phyloP scores from a whole-genome alignment of 1,139 yeast species.

The Suhomyces taliae region DNA sequence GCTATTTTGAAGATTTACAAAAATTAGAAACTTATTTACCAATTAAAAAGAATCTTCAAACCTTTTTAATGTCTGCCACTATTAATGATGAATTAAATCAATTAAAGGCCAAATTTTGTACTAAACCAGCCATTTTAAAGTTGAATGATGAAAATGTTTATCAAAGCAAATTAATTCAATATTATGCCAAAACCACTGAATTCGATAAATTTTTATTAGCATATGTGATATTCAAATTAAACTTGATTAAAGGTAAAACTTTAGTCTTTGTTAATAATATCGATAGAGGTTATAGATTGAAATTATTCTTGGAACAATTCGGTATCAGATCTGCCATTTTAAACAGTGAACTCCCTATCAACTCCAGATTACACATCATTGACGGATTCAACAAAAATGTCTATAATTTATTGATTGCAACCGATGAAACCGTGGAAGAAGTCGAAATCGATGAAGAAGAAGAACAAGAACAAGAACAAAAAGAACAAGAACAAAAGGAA shows the following conservation, averaged over 20 bases:
- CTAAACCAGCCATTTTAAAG: constrained; percentile 80
- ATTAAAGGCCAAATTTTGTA: constrained; percentile 75
- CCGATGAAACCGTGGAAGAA: constrained; percentile 74
- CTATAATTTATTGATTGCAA: constrained; percentile 85
- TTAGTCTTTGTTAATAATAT: constrained; percentile 88
- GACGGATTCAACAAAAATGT: constrained; percentile 93
- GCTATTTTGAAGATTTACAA: constrained; percentile 81
- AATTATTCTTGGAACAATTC: constrained; percentile 89
- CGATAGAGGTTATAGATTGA: constrained; percentile 92
- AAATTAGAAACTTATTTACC: constrained; percentile 66
- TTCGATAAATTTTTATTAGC: constrained; percentile 88
- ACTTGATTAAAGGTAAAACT: constrained; percentile 87
- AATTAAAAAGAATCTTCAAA: constrained; percentile 73
- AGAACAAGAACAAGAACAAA: constrained; percentile 33
- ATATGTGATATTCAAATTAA: constrained; percentile 88
- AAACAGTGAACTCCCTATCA: constrained; percentile 89
- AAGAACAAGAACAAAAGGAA: constrained; percentile 11
- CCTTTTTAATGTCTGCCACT: constrained; percentile 96
- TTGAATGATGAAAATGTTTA: constrained; percentile 64
- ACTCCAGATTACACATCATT: constrained; percentile 91
- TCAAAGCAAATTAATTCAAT: constrained; percentile 71
- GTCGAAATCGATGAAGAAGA: constrained; percentile 53
- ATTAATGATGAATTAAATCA: constrained; percentile 81
- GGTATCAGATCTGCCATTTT: constrained; percentile 87
- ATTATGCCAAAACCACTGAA: constrained; percentile 82